phyloP scores from a whole-genome alignment of 306 rosid species.

The Gillenia trifoliata region DNA sequence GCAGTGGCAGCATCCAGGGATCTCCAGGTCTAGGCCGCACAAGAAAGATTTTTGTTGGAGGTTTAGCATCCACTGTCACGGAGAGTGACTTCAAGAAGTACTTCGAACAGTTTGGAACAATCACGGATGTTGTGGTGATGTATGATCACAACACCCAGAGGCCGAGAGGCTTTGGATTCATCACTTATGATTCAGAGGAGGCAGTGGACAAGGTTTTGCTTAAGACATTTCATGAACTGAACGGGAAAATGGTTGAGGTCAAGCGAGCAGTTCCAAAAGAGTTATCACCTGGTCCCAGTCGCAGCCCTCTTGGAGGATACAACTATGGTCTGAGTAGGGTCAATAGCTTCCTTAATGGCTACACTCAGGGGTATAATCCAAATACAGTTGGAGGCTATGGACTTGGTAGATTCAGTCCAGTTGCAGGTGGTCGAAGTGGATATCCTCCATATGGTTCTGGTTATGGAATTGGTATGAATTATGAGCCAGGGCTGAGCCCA shows the following conservation, averaged over 20 bases:
- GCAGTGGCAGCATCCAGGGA: slow-evolving; percentile 71
- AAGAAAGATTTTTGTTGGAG: slow-evolving; percentile 95
- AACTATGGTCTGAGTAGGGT: slow-evolving; percentile 73
- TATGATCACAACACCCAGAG: slow-evolving; percentile 98
- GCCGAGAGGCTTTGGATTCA: slow-evolving; percentile 97
- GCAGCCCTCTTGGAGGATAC: slow-evolving; percentile 77
- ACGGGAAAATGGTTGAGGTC: slow-evolving; percentile 99
- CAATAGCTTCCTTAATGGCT: slow-evolving; percentile 77
- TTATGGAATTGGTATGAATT: slow-evolving; percentile 81
- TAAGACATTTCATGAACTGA: slow-evolving; percentile 88
- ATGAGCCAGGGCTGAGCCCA: slow-evolving; percentile 73
- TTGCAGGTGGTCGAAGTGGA: slow-evolving; percentile 73
- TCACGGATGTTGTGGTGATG: slow-evolving; percentile 98
- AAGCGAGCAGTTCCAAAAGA: slow-evolving; percentile 99
- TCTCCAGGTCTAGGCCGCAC: slow-evolving; percentile 95
- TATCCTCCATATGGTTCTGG: slow-evolving; percentile 77
- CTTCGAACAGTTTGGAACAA: slow-evolving; percentile 95
- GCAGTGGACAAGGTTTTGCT: slow-evolving; percentile 88
- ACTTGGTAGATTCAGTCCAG: slow-evolving; percentile 88
- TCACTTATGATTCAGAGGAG: slow-evolving; percentile 93
- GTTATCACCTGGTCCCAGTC: slow-evolving; percentile 84
- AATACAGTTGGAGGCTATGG: slow-evolving; percentile 77
- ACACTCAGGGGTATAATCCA: slow-evolving; percentile 74
- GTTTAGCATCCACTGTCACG: slow-evolving; percentile 93
- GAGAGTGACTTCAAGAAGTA: slow-evolving; percentile 91